Evolutionary conservation across 1,284 basidiomycete genomes (phyloP), one percentile per base, ranked within the genome.

Genomic region (Cerrena zonata): DNA sequence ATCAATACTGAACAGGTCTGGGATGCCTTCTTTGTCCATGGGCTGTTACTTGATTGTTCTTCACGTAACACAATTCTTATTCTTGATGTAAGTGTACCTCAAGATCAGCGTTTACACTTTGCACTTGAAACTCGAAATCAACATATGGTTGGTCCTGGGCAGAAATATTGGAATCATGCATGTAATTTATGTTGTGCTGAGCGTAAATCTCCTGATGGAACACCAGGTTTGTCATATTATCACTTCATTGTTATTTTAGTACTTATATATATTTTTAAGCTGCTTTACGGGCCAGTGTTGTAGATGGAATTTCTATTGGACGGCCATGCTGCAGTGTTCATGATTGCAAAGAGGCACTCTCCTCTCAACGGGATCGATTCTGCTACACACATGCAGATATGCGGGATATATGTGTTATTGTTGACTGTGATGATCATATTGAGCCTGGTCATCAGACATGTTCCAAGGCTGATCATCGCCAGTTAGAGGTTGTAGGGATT

Each of bases 301-400:
- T 56, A 11, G 65, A 69, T 50, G 66, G 68, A 4, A 52, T 69
- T 13, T 57, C 59, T 13, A 58, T 69, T 22, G 65, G 66, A 1
- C 64, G 61, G 43, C 65, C 67, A 1, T 65, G 65, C 44, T 71
- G 70, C 52, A 53, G 4, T 34, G 42, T 10, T 0, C 24, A 37
- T 5, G 2, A 7, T 24, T 24, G 4, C 7, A 45, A 24, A 12
- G 7, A 10, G 5, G 40, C 19, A 2, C 23, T 40, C n/a, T n/a
- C n/a, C n/a, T n/a, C n/a, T n/a, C n/a, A n/a, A n/a, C n/a, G n/a
- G n/a, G n/a, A n/a, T n/a, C n/a, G n/a, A n/a, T n/a, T n/a, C n/a
- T n/a, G n/a, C n/a, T n/a, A n/a, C n/a, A n/a, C n/a, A n/a, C n/a
- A n/a, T n/a, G n/a, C n/a, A n/a, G n/a, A n/a, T n/a, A n/a, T n/a